phyloP scores from a whole-genome alignment of 805 yeast species.

The Tetrapisispora taiwanensis region DNA sequence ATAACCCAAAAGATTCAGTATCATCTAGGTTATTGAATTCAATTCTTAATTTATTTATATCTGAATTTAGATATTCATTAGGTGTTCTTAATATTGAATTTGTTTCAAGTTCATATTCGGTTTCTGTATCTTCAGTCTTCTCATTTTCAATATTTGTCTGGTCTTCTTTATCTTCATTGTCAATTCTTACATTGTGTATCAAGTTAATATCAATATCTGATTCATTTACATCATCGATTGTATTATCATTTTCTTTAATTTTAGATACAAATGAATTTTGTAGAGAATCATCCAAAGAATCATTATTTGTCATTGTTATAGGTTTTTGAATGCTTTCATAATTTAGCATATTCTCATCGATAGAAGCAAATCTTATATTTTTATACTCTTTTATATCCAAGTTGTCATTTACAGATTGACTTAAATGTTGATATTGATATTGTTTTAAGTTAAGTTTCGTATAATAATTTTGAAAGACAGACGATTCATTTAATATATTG shows the following conservation, averaged over 20 bases:
- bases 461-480: neutral
- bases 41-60: neutral
- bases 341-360: slow-evolving; percentile 2
- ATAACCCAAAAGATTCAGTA: too few relatives aligned
- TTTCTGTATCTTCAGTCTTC: neutral
- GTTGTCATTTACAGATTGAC: slow-evolving; percentile 3
- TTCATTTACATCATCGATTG: too few relatives aligned
- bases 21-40: too few relatives aligned
- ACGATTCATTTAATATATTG: neutral
- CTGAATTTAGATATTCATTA: neutral
- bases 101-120: neutral
- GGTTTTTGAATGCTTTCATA: neutral
- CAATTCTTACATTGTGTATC: too few relatives aligned
- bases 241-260: too few relatives aligned
- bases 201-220: too few relatives aligned
- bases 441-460: slow-evolving; percentile 1
- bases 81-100: slow-evolving; percentile 7
- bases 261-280: too few relatives aligned
- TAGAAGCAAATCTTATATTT: slow-evolving; percentile 1
- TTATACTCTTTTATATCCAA: neutral
- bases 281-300: neutral
- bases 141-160: neutral
- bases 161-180: neutral
- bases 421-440: slow-evolving; percentile 6
- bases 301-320: neutral